Evolutionary conservation across 169 alveolate genomes (phyloP).

Genomic region (Cyclospora cayetanensis): DNA sequence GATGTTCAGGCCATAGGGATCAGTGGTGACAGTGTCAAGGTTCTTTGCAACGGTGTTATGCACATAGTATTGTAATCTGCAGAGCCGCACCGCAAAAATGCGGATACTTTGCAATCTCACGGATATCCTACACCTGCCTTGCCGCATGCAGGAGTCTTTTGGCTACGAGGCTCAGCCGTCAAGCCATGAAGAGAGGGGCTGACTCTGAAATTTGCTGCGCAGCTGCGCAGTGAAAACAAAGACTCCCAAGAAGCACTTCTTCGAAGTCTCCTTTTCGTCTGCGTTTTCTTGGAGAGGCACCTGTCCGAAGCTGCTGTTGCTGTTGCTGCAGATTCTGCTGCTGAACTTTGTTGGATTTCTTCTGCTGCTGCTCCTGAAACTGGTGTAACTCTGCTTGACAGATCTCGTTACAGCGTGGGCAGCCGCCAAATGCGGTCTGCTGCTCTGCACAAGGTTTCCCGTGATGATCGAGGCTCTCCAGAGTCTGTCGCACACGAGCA

Average conservation of each 20-base stretch:
- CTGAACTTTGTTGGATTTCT: not conserved
- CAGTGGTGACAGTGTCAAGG: conserved; percentile 47
- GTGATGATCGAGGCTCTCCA: conserved; percentile 39
- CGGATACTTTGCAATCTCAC: too few relatives aligned
- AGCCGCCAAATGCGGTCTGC: conserved; percentile 60
- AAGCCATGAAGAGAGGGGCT: too few relatives aligned
- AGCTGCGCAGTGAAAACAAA: conserved; percentile 20
- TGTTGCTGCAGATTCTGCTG: conserved; percentile 20
- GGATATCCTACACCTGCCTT: too few relatives aligned
- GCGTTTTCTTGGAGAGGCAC: conserved; percentile 17
- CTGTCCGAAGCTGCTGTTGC: not conserved
- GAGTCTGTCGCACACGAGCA: not conserved
- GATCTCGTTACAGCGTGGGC: conserved; percentile 64
- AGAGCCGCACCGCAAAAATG: not conserved
- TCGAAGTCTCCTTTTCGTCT: conserved; percentile 25
- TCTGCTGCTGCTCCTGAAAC: conserved; percentile 40
- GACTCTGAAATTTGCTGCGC: conserved; percentile 19
- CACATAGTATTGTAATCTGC: conserved; percentile 57
- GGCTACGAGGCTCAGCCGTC: too few relatives aligned
- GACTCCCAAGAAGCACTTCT: not conserved
- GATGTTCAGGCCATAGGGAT: not conserved
- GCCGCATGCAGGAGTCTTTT: too few relatives aligned
- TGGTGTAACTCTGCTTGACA: conserved; percentile 30
- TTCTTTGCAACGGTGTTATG: conserved; percentile 56
- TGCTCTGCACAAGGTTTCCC: conserved; percentile 36